Evolutionary conservation across 805 yeast genomes (phyloP).

Genomic region (Yarrowia alimentaria): DNA sequence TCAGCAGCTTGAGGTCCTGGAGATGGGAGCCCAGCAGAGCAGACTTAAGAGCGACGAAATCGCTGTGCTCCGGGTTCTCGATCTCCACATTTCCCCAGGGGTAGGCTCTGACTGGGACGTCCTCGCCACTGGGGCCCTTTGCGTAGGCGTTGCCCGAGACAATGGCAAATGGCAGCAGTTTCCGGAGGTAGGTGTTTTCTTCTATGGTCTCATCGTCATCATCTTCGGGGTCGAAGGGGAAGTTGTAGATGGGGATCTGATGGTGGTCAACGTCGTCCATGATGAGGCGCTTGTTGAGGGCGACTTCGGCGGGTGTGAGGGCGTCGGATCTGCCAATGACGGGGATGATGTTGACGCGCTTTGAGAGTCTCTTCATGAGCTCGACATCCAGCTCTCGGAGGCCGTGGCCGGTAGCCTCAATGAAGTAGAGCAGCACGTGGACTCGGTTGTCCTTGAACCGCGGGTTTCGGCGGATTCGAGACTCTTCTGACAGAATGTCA

Average conservation of each 20-base stretch:
- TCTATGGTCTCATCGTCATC: constrained; percentile 44
- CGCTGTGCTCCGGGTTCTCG: constrained; percentile 40
- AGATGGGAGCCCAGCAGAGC: constrained; percentile 74
- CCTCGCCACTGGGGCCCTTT: constrained; percentile 23
- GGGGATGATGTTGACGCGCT: constrained; percentile 79
- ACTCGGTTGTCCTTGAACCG: constrained; percentile 70
- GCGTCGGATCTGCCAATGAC: constrained; percentile 79
- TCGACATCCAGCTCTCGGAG: constrained; percentile 69
- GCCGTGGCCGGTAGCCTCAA: constrained; percentile 57
- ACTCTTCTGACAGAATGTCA: constrained; percentile 68
- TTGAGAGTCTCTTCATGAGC: constrained; percentile 65
- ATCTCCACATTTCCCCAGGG: constrained; percentile 60
- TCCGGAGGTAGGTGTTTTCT: constrained; percentile 43
- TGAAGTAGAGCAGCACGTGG: constrained; percentile 74
- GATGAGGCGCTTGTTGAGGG: constrained; percentile 52
- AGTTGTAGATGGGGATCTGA: constrained; percentile 67
- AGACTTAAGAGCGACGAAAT: constrained; percentile 48
- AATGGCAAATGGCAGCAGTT: constrained; percentile 56
- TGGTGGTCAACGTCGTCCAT: constrained; percentile 56
- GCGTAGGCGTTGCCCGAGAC: constrained; percentile 8
- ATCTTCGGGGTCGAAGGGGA: constrained; percentile 63
- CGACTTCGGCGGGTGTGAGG: constrained; percentile 63
- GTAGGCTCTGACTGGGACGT: constrained; percentile 46
- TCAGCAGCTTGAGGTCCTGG: constrained; percentile 75
- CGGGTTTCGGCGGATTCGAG: constrained; percentile 70